A percentile compares a stretch with the other conserved stretches of the same genome.
phyloP scores from a whole-genome alignment of 2,329 filamentous ascomycete genomes.

The Didymella segeticola region DNA sequence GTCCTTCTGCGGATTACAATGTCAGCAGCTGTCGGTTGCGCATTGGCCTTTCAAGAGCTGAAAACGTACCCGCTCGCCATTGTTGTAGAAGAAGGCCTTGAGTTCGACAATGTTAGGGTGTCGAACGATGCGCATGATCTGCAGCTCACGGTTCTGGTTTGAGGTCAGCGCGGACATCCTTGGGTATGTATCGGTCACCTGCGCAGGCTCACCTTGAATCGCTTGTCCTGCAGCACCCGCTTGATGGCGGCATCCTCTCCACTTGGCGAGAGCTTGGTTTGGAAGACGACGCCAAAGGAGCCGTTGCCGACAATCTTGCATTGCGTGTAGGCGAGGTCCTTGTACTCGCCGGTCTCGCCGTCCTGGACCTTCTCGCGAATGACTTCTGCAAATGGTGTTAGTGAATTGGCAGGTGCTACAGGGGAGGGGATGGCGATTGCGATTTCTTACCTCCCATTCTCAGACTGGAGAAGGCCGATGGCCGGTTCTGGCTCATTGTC shows the following conservation, averaged over 20 bases:
- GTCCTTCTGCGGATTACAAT: slow-evolving; percentile 67
- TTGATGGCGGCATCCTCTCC: slow-evolving; percentile 99
- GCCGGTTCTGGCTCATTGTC: slow-evolving; percentile 87
- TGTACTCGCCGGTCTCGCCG: slow-evolving; percentile 93
- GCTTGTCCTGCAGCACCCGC: slow-evolving; percentile 97
- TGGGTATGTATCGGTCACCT: slow-evolving; percentile 18
- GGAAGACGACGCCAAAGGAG: slow-evolving; percentile 97
- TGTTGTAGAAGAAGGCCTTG: slow-evolving; percentile 99
- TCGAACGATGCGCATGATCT: slow-evolving; percentile 99
- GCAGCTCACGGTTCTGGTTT: slow-evolving; percentile 90
- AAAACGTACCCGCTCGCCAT: slow-evolving; percentile 86
- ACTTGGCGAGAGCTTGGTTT: slow-evolving; percentile 97
- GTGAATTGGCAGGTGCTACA: slow-evolving; percentile 29
- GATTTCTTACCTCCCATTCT: slow-evolving; percentile 93
- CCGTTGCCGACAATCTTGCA: slow-evolving; percentile 99
- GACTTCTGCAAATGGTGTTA: slow-evolving; percentile 72
- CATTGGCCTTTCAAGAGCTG: slow-evolving; percentile 14
- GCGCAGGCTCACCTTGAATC: slow-evolving; percentile 82
- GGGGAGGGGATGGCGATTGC: not conserved
- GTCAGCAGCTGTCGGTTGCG: slow-evolving; percentile 40
- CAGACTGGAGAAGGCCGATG: slow-evolving; percentile 84
- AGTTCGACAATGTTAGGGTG: slow-evolving; percentile 99
- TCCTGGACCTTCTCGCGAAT: slow-evolving; percentile 99
- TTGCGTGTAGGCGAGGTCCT: slow-evolving; percentile 97
- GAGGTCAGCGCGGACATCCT: slow-evolving; percentile 34